Conservation (phyloP, 371 early-diverging fungal genomes). For the Syncephalastrum sp. region DNA sequence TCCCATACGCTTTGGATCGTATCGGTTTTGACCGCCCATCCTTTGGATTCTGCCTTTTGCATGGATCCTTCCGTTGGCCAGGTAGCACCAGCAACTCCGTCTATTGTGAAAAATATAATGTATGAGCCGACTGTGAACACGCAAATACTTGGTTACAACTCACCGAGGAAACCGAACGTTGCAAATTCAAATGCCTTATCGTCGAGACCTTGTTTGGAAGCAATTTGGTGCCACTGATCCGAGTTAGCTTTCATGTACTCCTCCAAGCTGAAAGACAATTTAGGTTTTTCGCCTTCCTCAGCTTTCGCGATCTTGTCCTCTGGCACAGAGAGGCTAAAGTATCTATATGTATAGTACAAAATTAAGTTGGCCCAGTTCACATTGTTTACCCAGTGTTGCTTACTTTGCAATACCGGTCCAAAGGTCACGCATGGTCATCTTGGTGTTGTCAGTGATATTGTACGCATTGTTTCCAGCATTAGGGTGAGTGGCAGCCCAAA, state of each 20-base stretch:
- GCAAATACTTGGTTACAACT: neutral
- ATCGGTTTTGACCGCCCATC: too few relatives aligned
- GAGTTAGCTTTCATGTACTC: conserved; percentile 9
- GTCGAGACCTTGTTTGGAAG: conserved; percentile 13
- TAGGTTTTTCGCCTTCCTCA: neutral
- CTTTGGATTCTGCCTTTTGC: too few relatives aligned
- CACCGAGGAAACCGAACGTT: conserved; percentile 17
- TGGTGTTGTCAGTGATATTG: conserved; percentile 7
- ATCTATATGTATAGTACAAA: conserved; percentile 1
- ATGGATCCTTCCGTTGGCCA: too few relatives aligned
- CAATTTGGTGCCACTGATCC: conserved; percentile 12
- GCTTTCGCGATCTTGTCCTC: conserved; percentile 1
- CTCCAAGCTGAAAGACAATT: conserved; percentile 1
- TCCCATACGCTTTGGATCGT: too few relatives aligned
- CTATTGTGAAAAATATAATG: too few relatives aligned
- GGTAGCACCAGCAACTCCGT: too few relatives aligned
- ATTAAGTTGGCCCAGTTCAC: neutral
- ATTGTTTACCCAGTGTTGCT: neutral
- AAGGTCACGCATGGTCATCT: conserved; percentile 3
- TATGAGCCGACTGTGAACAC: too few relatives aligned
- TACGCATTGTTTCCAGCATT: conserved; percentile 7
- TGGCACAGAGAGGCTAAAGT: conserved; percentile 11
- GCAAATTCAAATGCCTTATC: conserved; percentile 14
- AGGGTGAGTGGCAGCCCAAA: conserved; percentile 1
- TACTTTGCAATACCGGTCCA: conserved; percentile 19